phyloP scores from a whole-genome alignment of 2,329 filamentous ascomycete species.

The Colletotrichum truncatum region DNA sequence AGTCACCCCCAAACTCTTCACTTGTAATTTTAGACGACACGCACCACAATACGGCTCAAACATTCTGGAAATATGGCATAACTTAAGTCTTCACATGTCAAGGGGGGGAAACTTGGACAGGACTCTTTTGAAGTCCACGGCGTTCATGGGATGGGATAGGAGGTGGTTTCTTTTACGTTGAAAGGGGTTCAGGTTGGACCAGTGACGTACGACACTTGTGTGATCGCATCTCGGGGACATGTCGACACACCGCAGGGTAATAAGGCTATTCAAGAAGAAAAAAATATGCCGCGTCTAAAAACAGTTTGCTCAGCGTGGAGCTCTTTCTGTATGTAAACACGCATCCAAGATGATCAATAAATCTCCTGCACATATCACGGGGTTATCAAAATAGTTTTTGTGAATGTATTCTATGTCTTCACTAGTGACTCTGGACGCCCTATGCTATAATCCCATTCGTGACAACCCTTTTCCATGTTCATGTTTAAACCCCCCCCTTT shows the following conservation, averaged over 20 bases:
- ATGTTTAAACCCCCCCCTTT: slow-evolving; percentile 9
- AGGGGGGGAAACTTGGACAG: slow-evolving; percentile 16
- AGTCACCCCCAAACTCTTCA: neutral
- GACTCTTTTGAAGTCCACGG: slow-evolving; percentile 2
- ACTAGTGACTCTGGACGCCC: slow-evolving; percentile 19
- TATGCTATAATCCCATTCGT: slow-evolving; percentile 23
- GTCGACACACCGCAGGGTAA: no score
- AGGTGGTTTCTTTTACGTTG: neutral
- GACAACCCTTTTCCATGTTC: slow-evolving; percentile 9
- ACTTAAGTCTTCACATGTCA: neutral
- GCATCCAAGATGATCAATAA: slow-evolving; percentile 13
- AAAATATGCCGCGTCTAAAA: no score
- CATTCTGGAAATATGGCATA: slow-evolving; percentile 26
- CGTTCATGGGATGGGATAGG: slow-evolving; percentile 9
- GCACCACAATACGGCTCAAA: slow-evolving; percentile 17
- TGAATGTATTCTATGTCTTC: slow-evolving; percentile 30
- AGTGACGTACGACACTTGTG: neutral
- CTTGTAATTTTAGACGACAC: slow-evolving; percentile 23
- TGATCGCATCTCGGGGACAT: neutral
- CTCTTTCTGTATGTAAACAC: slow-evolving; percentile 13
- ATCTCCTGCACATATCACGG: slow-evolving; percentile 25
- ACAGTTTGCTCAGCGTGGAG: neutral
- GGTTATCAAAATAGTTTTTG: slow-evolving; percentile 30
- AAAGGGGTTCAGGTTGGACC: neutral
- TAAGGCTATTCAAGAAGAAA: no score